Conservation (phyloP, 192 early-diverging fungal species). For the Phycomyces nitens region DNA sequence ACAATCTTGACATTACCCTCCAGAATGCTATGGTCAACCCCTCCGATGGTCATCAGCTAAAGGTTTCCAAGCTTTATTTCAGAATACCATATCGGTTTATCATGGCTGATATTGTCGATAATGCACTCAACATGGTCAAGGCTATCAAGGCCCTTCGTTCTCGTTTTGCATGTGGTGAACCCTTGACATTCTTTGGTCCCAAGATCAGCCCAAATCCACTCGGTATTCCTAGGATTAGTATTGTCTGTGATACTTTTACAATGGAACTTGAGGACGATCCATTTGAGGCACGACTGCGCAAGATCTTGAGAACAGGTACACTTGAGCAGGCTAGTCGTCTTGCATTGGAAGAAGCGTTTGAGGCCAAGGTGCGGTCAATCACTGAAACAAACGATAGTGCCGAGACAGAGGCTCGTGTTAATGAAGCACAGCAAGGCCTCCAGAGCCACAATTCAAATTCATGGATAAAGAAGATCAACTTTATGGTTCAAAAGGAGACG, state of each 20-base stretch:
- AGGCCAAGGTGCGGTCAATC: conserved; percentile 32
- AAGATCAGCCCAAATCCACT: conserved; percentile 22
- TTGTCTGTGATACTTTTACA: conserved; percentile 29
- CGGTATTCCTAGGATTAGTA: conserved; percentile 19
- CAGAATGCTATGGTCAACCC: neutral
- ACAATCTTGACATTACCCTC: conserved; percentile 20
- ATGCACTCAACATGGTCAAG: conserved; percentile 27
- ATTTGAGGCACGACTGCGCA: conserved; percentile 35
- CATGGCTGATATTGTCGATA: conserved; percentile 36
- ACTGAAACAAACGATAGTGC: neutral
- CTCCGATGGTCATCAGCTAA: conserved; percentile 4
- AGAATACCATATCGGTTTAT: conserved; percentile 38
- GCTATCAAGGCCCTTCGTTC: conserved; percentile 24
- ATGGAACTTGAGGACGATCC: conserved; percentile 44
- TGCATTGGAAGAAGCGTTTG: conserved; percentile 37
- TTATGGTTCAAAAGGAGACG: conserved; percentile 7
- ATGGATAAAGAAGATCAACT: conserved; percentile 33
- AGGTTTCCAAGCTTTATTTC: conserved; percentile 23
- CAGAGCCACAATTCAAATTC: conserved; percentile 32
- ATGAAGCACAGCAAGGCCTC: conserved; percentile 22
- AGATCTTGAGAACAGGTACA: conserved; percentile 34
- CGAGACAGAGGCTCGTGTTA: conserved; percentile 18
- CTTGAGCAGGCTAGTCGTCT: conserved; percentile 33
- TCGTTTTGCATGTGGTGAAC: conserved; percentile 19
- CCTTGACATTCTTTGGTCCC: conserved; percentile 25